Conservation (phyloP, 257 asterid species). For the Salvia rosmarinus region DNA sequence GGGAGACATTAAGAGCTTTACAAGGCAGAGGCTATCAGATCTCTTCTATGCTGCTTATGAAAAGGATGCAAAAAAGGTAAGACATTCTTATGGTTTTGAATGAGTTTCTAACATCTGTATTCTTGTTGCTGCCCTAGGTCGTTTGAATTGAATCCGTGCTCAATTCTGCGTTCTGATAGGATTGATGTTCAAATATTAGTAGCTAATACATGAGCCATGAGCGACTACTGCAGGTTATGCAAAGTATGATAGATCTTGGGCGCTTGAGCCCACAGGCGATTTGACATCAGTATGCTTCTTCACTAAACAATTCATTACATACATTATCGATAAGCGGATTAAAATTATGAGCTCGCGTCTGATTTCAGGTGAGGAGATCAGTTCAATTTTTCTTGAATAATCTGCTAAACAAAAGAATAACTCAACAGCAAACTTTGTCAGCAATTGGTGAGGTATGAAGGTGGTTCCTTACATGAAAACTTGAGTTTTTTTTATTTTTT, state of each 20-base stretch:
- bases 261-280: conserved; percentile 91
- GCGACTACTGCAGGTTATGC: conserved; percentile 66
- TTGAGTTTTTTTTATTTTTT: no score
- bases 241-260: conserved; percentile 76
- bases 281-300: conserved; percentile 63
- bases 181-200: not conserved
- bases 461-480: no score
- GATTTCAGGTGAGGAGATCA: conserved; percentile 77
- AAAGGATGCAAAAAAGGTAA: conserved; percentile 83
- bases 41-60: conserved; percentile 85
- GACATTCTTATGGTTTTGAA: not conserved
- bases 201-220: no score
- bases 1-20: conserved; percentile 86
- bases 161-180: no score
- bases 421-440: conserved; percentile 73
- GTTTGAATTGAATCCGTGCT: no score
- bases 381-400: conserved; percentile 88
- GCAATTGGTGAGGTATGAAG: conserved; percentile 91
- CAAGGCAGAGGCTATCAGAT: conserved; percentile 63
- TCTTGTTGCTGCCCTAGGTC: no score
- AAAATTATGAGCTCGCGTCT: not conserved
- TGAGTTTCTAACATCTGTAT: not conserved
- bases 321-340: not conserved
- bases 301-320: conserved; percentile 23
- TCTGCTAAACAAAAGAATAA: conserved; percentile 61